Percentiles rank a stretch among this genome's conserved stretches.
phyloP scores from a whole-genome alignment of 83 land plant genomes.

The Larix sibirica region DNA sequence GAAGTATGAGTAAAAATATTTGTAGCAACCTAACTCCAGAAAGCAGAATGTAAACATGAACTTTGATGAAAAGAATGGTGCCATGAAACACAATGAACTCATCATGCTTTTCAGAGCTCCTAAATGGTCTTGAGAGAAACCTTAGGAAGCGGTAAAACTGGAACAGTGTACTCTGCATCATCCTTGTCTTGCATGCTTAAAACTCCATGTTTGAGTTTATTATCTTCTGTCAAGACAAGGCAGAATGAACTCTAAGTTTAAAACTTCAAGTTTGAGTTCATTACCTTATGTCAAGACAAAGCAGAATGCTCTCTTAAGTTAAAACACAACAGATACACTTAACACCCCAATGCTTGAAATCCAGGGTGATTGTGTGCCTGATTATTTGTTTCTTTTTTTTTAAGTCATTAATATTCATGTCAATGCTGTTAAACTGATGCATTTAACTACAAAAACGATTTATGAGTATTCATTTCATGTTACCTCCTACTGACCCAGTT shows the following conservation, averaged over 20 bases:
- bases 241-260: too few species aligned
- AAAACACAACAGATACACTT: too few species aligned
- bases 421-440: too few species aligned
- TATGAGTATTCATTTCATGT: too few species aligned
- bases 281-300: too few species aligned
- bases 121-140: neutral
- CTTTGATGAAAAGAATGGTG: neutral
- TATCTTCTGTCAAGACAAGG: neutral
- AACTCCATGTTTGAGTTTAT: neutral
- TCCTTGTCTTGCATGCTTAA: constrained; percentile 4
- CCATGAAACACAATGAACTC: neutral
- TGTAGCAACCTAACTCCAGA: neutral
- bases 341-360: too few species aligned
- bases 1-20: neutral
- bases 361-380: too few species aligned
- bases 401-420: too few species aligned
- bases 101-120: neutral
- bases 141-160: neutral
- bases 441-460: too few species aligned
- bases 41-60: neutral
- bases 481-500: constrained; percentile 1
- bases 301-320: too few species aligned
- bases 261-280: too few species aligned
- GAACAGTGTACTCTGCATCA: neutral
- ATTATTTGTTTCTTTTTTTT: too few species aligned